These are phyloP conservation scores for Aurinia saxatilis DNA, from an alignment of 345 rosid genomes.

Conservation along the genomic window DNA sequence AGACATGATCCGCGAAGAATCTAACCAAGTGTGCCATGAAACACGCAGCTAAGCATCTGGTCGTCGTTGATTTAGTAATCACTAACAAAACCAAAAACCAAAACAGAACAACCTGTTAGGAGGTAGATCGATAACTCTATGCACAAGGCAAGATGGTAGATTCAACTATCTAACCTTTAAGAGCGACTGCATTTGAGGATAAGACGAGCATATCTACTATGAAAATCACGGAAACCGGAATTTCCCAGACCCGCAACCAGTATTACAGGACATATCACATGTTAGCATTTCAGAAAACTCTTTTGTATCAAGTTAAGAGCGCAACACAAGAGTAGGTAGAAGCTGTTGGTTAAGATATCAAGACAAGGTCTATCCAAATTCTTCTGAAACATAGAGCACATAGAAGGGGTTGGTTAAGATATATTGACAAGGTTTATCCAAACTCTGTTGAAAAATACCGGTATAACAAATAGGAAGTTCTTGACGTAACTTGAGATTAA, in stretches of 20 bases:
- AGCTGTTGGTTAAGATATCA: no score
- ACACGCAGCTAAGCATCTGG: constrained; percentile 52
- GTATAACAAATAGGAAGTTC: constrained; percentile 60
- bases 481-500: constrained; percentile 74
- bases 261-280: neutral
- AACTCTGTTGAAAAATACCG: constrained; percentile 32
- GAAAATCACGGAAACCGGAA: constrained; percentile 63
- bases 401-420: neutral
- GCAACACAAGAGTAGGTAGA: no score
- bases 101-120: neutral
- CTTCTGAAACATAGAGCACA: neutral
- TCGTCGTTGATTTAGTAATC: constrained; percentile 42
- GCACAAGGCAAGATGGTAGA: neutral
- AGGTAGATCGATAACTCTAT: neutral
- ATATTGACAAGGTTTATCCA: neutral
- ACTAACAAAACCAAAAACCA: constrained; percentile 36
- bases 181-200: constrained; percentile 63
- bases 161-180: constrained; percentile 53
- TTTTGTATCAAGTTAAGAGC: no score
- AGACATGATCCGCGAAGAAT: constrained; percentile 36
- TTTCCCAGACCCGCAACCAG: constrained; percentile 66
- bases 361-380: no score
- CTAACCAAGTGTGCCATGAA: constrained; percentile 52
- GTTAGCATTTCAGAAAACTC: neutral
- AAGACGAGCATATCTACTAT: constrained; percentile 65